Conservation (phyloP, 1,139 yeast genomes). For the Hyphopichia fennica region DNA sequence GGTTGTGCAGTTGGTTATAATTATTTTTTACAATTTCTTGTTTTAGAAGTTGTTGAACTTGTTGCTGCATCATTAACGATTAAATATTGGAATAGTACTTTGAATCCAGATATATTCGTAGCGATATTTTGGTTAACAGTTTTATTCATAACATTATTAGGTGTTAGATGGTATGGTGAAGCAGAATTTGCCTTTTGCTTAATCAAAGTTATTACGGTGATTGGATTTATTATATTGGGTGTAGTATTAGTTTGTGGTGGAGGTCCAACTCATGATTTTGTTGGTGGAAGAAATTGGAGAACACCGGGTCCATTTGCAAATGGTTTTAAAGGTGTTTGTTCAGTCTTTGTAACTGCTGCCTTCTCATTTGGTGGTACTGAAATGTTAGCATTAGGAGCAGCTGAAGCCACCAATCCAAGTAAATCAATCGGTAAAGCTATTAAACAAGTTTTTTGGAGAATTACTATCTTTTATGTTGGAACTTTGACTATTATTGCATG, state of each 20-base stretch:
- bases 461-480: conserved; percentile 39
- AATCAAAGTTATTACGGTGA: conserved; percentile 38
- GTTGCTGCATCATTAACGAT: conserved; percentile 43
- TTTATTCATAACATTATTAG: conserved; percentile 37
- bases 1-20: conserved; percentile 49
- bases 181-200: conserved; percentile 41
- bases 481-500: conserved; percentile 39
- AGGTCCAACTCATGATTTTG: conserved; percentile 35
- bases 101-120: conserved; percentile 42
- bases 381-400: conserved; percentile 42
- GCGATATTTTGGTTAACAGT: conserved; percentile 37
- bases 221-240: conserved; percentile 42
- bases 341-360: conserved; percentile 44
- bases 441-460: conserved; percentile 49
- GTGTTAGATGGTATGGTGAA: conserved; percentile 47
- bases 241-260: conserved; percentile 45
- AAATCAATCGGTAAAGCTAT: conserved; percentile 40
- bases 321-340: conserved; percentile 44
- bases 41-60: conserved; percentile 33
- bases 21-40: conserved; percentile 41
- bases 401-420: conserved; percentile 42
- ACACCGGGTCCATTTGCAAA: conserved; percentile 43
- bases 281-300: conserved; percentile 42
- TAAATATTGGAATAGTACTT: conserved; percentile 37
- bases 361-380: conserved; percentile 45